Evolutionary conservation across 1,139 yeast species (phyloP), one percentile per base, ranked within the genome.

Genomic region (Entelexis sorbosivorans): DNA sequence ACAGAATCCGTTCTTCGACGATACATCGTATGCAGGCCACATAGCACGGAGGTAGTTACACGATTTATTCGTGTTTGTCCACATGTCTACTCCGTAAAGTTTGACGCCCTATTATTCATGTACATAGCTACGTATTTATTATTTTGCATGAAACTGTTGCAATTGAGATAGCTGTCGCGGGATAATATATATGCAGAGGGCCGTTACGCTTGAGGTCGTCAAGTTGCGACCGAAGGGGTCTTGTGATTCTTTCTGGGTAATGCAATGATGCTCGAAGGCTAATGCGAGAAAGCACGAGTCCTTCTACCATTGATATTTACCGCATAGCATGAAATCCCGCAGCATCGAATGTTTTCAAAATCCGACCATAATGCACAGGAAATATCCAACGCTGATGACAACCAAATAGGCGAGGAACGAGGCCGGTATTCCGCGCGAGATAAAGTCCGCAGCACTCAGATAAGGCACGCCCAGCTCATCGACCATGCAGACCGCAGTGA

Each of bases 401-500:
- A 80, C 76, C 11, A 77, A 52, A 60, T 82, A 87, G 42, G 84
- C 81, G 57, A 87, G 70, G 10, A 88, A 56, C 44, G 95, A 82
- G 5, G 94, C 79, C 1, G 96, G 95, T 17, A 88, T 82, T 62
- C 97, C 97, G 58, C 94, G 74, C 17, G 82, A 80, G 53, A 89
- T 85, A 63, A 89, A 89, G 45, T 82, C 82, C 33, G 79, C 78
- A 19, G 88, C 96, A 0, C 88, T 79, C 59, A 89, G 69, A 64
- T 89, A 89, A 29, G 91, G 82, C 55, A 81, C 81, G 9, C 96
- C 96, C 29, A 87, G 76, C 62, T 86, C 95, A 66, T 89, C 95
- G 8, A 87, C 78, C 80, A 87, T 79, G 54, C 95, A 86, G 53
- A 89, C 85, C 2, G 96, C 97, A 0, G 96, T 88, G 42, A 89